Conservation (phyloP, 306 rosid genomes). For the Begonia masoniana region DNA sequence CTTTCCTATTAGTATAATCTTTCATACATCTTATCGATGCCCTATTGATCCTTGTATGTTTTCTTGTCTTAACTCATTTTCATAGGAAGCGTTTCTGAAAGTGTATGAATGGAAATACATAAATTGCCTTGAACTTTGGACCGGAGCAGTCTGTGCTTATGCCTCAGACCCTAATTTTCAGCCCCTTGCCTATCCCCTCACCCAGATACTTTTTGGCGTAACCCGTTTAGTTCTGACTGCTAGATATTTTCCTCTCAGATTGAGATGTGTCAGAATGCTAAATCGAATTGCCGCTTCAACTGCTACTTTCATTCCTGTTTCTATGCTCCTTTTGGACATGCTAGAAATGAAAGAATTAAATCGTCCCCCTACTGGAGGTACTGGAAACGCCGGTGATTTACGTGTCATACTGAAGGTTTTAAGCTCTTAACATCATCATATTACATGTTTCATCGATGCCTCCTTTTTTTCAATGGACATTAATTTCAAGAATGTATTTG, state of each 20-base stretch:
- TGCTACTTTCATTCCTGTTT: conserved; percentile 58
- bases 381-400: conserved; percentile 82
- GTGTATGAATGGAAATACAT: conserved; percentile 93
- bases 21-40: not conserved
- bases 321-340: conserved; percentile 90
- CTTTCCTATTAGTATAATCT: not conserved
- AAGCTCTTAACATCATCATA: not conserved
- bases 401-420: conserved; percentile 64
- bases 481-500: conserved; percentile 12
- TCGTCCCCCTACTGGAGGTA: conserved; percentile 69
- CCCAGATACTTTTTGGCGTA: conserved; percentile 77
- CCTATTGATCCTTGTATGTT: not conserved
- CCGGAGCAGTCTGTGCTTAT: conserved; percentile 63
- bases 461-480: conserved; percentile 3
- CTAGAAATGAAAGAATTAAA: conserved; percentile 92
- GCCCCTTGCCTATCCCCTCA: conserved; percentile 82
- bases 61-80: conserved; percentile 14
- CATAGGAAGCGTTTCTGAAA: conserved; percentile 84
- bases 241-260: conserved; percentile 70
- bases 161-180: conserved; percentile 60
- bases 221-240: conserved; percentile 91
- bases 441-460: not conserved
- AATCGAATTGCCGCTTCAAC: conserved; percentile 63
- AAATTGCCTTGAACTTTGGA: conserved; percentile 94
- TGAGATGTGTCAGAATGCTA: conserved; percentile 75